Evolutionary conservation across 225 moss, liverwort and hornwort species (phyloP).

Genomic region (Thuidium tamariscinum): DNA sequence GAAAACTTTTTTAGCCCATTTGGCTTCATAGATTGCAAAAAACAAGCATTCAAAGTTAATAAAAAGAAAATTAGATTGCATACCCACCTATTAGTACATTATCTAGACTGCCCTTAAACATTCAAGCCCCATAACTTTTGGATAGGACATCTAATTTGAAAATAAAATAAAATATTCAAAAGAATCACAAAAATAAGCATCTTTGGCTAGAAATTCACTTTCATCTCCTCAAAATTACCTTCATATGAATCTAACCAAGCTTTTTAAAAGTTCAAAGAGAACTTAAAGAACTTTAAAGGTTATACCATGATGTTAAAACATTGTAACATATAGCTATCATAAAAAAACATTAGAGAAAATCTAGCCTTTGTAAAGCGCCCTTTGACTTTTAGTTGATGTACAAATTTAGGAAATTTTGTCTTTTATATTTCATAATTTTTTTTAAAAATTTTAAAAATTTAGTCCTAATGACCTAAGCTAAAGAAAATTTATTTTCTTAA

Average conservation of each 20-base stretch:
- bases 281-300: no score
- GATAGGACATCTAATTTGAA: accelerated
- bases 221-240: neutral
- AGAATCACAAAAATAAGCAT: neutral
- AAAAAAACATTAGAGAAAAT: no score
- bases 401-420: no score
- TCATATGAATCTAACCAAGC: accelerated
- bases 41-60: neutral
- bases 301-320: no score
- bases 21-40: accelerated
- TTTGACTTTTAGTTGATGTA: no score
- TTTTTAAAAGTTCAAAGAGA: accelerated
- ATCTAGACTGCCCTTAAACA: accelerated
- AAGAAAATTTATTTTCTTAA: no score
- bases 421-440: no score
- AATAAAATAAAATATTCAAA: accelerated
- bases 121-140: accelerated
- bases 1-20: neutral
- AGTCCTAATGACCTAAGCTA: no score
- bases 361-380: no score
- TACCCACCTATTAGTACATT: accelerated
- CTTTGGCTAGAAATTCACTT: neutral
- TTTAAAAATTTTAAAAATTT: no score
- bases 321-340: no score
- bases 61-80: no score